Percentiles rank a stretch among this genome's conserved stretches.
These are phyloP conservation scores for Paraphoma sp. DNA, from an alignment of 2,329 filamentous ascomycete species.

Conservation along the genomic window DNA sequence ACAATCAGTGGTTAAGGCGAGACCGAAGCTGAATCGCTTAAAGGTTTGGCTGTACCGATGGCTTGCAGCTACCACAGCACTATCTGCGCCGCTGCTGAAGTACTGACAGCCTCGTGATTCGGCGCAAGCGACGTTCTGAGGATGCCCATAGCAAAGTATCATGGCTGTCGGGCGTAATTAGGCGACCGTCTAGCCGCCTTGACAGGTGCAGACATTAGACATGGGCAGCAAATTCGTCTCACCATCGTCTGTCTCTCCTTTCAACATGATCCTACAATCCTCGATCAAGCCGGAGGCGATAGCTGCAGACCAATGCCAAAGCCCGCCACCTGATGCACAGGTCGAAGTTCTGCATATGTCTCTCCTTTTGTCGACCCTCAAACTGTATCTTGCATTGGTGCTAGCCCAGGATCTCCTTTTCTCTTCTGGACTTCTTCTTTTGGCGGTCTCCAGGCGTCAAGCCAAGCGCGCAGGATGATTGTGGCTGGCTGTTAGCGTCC, in stretches of 20 bases:
- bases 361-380: not conserved
- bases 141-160: not conserved
- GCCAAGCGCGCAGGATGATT: conserved; percentile 2
- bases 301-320: not conserved
- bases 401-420: not conserved
- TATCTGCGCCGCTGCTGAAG: conserved; percentile 17
- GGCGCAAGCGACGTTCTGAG: not conserved
- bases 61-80: conserved; percentile 9
- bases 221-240: not conserved
- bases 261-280: no score
- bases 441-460: conserved; percentile 1
- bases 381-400: not conserved
- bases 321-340: not conserved
- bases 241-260: not conserved
- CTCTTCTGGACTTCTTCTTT: not conserved
- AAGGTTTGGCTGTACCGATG: conserved; percentile 4
- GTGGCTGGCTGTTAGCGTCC: conserved; percentile 7
- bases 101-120: not conserved
- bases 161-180: conserved; percentile 2
- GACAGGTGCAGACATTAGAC: not conserved
- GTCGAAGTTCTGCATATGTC: not conserved
- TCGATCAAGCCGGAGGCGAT: no score
- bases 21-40: conserved; percentile 18
- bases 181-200: not conserved
- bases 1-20: conserved; percentile 5